Evolutionary conservation across 169 alveolate genomes (phyloP).

Genomic region (Plasmodium sp.): DNA sequence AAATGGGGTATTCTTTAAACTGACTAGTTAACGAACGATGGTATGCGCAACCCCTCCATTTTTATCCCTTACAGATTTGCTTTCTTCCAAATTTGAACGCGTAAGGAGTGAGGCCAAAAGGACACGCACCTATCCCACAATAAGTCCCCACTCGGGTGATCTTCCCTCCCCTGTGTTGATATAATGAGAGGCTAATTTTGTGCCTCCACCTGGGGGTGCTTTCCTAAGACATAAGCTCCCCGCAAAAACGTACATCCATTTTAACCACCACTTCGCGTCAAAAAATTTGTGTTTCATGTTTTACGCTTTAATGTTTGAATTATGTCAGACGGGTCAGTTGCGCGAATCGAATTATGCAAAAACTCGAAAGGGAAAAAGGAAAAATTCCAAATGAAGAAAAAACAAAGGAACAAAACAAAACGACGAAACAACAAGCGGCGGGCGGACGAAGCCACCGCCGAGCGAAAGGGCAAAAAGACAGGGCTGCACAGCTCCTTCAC

Average conservation of each 20-base stretch:
- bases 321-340: not conserved
- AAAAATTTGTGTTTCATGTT: not conserved
- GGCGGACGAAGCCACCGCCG: not conserved
- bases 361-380: not conserved
- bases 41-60: not conserved
- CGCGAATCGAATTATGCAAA: not conserved
- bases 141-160: not conserved
- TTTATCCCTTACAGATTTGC: not conserved
- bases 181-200: not conserved
- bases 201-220: not conserved
- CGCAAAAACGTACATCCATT: not conserved
- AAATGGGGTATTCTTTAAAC: not conserved
- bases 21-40: not conserved
- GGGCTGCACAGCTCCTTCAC: not conserved
- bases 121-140: not conserved
- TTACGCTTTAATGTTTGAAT: not conserved
- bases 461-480: not conserved
- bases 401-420: not conserved
- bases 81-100: not conserved
- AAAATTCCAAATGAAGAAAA: not conserved
- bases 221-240: not conserved
- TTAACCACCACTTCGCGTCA: not conserved
- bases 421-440: not conserved
- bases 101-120: not conserved
- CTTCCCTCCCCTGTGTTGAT: not conserved